Conservation (phyloP, 345 rosid species). For the Gossypium arboreum region DNA sequence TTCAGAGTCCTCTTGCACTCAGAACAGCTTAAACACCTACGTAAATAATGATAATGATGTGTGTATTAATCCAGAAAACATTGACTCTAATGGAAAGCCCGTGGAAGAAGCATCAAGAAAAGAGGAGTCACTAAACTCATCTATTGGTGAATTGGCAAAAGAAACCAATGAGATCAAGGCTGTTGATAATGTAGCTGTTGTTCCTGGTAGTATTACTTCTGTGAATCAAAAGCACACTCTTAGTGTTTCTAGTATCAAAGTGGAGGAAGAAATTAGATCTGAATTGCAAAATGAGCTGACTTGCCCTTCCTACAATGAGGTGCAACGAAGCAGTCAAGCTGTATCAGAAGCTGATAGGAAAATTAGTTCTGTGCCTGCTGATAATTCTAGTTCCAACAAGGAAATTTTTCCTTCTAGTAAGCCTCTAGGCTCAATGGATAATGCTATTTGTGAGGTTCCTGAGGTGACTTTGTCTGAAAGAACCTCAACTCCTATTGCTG, state of each 20-base stretch:
- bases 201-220: slow-evolving; percentile 27
- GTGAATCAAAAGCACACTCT: slow-evolving; percentile 24
- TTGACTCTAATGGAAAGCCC: slow-evolving; percentile 37
- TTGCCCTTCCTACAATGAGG: slow-evolving; percentile 31
- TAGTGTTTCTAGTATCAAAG: slow-evolving; percentile 32
- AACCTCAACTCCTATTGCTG: slow-evolving; percentile 34
- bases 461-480: slow-evolving; percentile 18
- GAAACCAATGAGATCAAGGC: slow-evolving; percentile 43
- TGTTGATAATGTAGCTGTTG: slow-evolving; percentile 23
- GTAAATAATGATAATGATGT: slow-evolving; percentile 47
- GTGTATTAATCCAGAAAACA: slow-evolving; percentile 33
- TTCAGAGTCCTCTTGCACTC: slow-evolving; percentile 66
- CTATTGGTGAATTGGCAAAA: slow-evolving; percentile 36
- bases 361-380: slow-evolving; percentile 25
- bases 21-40: slow-evolving; percentile 41
- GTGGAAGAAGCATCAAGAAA: slow-evolving; percentile 33
- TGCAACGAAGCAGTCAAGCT: slow-evolving; percentile 28
- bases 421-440: slow-evolving; percentile 31
- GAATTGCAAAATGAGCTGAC: slow-evolving; percentile 43
- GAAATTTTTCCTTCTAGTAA: slow-evolving; percentile 30
- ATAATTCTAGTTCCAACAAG: slow-evolving; percentile 27
- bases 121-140: slow-evolving; percentile 36
- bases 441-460: slow-evolving; percentile 29
- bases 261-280: slow-evolving; percentile 41
- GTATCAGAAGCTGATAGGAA: slow-evolving; percentile 35